Evolutionary conservation across 495 filamentous ascomycete genomes (phyloP).

Genomic region (Rusavskia elegans): DNA sequence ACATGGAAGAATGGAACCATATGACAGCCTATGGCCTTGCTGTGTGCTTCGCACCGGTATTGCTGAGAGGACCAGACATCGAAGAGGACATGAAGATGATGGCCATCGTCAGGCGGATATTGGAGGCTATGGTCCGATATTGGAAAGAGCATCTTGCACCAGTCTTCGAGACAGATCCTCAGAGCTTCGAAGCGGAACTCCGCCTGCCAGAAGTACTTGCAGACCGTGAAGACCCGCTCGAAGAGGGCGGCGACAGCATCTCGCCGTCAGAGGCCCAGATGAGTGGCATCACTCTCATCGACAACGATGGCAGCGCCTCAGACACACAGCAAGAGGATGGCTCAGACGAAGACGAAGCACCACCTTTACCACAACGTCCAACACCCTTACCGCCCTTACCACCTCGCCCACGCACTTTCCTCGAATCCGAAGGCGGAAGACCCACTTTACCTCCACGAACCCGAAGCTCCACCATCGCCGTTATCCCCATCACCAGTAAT

Average conservation of each 20-base stretch:
- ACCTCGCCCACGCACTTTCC: background rate
- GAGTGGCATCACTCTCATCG: conserved; percentile 10
- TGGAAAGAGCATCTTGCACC: conserved; percentile 10
- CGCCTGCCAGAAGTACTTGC: conserved; percentile 9
- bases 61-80: conserved; percentile 12
- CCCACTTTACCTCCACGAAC: background rate
- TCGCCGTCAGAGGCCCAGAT: conserved; percentile 3
- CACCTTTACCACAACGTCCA: conserved; percentile 3
- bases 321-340: too few relatives aligned
- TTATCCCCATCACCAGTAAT: background rate
- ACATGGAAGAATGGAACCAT: conserved; percentile 27
- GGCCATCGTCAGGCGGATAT: conserved; percentile 15
- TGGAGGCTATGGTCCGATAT: conserved; percentile 12
- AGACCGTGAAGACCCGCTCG: conserved; percentile 12
- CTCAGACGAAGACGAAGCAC: background rate
- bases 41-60: conserved; percentile 30
- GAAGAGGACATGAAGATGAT: conserved; percentile 18
- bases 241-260: conserved; percentile 3
- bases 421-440: background rate
- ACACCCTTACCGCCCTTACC: background rate
- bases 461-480: conserved; percentile 1
- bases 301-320: conserved; percentile 6
- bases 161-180: background rate
- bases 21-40: conserved; percentile 36
- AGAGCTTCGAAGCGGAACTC: conserved; percentile 6